These are phyloP conservation scores for Gnaphalium uliginosum DNA, from an alignment of 129 eudicot genomes.

Conservation along the genomic window DNA sequence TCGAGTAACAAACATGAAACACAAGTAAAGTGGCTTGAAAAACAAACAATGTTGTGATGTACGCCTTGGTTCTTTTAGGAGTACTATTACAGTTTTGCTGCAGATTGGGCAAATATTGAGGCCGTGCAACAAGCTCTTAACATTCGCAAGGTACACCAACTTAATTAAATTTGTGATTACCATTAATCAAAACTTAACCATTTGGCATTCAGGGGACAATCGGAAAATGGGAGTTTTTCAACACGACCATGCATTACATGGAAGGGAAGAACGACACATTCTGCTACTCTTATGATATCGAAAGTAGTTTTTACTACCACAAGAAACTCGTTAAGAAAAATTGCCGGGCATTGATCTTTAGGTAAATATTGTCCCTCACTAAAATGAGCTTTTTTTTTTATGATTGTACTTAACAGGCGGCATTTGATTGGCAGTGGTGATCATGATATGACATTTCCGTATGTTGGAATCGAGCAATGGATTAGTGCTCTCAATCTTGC, in stretches of 20 bases:
- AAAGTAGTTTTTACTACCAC: conserved; percentile 8
- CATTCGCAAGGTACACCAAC: conserved; percentile 12
- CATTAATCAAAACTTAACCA: too few relatives aligned
- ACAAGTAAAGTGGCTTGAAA: background rate
- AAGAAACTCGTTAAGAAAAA: conserved; percentile 3
- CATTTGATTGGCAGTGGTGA: conserved; percentile 18
- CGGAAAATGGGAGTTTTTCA: conserved; percentile 15
- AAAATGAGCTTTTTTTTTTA: background rate
- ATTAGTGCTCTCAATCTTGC: background rate
- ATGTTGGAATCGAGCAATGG: conserved; percentile 20
- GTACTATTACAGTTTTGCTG: background rate
- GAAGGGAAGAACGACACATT: conserved; percentile 9
- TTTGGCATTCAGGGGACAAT: conserved; percentile 1
- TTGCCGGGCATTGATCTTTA: conserved; percentile 13
- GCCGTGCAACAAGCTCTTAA: conserved; percentile 20
- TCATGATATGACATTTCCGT: conserved; percentile 23
- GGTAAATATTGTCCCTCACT: background rate
- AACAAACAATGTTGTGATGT: too few relatives aligned
- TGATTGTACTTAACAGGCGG: too few relatives aligned
- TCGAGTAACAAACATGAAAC: background rate
- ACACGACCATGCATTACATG: background rate
- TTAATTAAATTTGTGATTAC: too few relatives aligned
- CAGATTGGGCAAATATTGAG: background rate
- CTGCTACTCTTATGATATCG: conserved; percentile 22
- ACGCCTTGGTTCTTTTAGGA: background rate